Base-by-base conservation (phyloP, 495 filamentous ascomycete genomes). In the Penicillium malachiteum region DNA sequence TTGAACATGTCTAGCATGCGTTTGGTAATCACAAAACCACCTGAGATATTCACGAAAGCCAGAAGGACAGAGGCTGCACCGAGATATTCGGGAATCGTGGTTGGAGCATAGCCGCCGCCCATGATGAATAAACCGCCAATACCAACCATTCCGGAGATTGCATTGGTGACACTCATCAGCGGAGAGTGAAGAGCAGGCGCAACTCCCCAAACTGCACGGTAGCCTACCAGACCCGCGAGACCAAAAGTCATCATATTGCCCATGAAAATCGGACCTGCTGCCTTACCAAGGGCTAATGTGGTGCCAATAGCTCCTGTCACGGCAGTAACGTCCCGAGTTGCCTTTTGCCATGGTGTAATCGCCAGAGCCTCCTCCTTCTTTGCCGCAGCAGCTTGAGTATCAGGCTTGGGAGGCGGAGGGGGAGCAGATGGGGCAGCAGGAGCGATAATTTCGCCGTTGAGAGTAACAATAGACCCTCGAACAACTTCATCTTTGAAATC, bases 1-100 rank as follows among this genome's bases (percentile, higher is more conserved):
- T 87, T 87, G 68, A 93, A 93, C 89, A 93, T 93, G 63, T 93
- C 88, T n/a, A 93, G 78, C 89, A 93, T 93, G 60, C 89, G 84
- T 70, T 91, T 91, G 3, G 88, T 90, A 46, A 93, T 87, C 13
- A 91, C 87, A 62, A 93, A 93, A 1, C 89, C 89, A 17, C 89
- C 89, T 10, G 86, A 85, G 5, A 93, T 81, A 67, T 93, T 93
- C 53, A 91, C 87, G 63, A 90, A 93, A 7, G 89, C 88, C 39
- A 93, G 69, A 3, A 92, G 80, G 10, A 93, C 89, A 10, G 88
- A 92, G 0, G 79, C 70, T n/a, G 89, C 85, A 48, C 89, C 89
- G 35, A 93, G 78, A 2, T 71, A 71, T 66, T 93, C 88, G 1
- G 89, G 89, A n/a, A 91, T 70, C 1, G 86, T 90, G 52, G 84